Evolutionary conservation across 441 rosid genomes (phyloP).

Genomic region (Pelargonium myrrhifolium): DNA sequence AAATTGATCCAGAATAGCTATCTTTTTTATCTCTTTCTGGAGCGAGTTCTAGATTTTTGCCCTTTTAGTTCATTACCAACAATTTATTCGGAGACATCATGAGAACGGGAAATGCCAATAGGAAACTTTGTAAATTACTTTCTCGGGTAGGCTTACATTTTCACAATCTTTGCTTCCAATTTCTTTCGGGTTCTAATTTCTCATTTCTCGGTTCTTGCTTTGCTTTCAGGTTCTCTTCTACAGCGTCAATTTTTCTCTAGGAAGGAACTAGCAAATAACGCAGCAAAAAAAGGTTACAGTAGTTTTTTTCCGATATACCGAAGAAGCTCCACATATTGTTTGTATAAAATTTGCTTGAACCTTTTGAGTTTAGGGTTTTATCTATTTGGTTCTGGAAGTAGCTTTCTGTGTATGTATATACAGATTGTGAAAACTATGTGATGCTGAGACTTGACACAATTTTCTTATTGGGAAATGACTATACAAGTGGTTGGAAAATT

Average conservation of each 20-base stretch:
- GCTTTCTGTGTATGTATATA: too few relatives aligned
- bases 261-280: background rate
- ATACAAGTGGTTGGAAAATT: too few relatives aligned
- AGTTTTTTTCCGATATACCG: too few relatives aligned
- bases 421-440: too few relatives aligned
- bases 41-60: constrained; percentile 3
- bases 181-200: background rate
- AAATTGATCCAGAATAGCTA: background rate
- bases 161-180: background rate
- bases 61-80: background rate
- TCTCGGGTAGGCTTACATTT: background rate
- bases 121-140: background rate
- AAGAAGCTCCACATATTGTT: too few relatives aligned
- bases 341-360: too few relatives aligned
- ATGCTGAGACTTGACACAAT: too few relatives aligned
- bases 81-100: background rate
- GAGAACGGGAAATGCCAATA: background rate
- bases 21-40: background rate
- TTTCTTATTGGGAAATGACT: too few relatives aligned
- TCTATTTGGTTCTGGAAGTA: too few relatives aligned
- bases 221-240: constrained; percentile 4
- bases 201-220: background rate
- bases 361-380: too few relatives aligned
- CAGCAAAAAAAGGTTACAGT: too few relatives aligned
- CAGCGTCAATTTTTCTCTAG: background rate